Evolutionary conservation across 1,284 basidiomycete species (phyloP).

Genomic region (Ceratobasidium sp.): DNA sequence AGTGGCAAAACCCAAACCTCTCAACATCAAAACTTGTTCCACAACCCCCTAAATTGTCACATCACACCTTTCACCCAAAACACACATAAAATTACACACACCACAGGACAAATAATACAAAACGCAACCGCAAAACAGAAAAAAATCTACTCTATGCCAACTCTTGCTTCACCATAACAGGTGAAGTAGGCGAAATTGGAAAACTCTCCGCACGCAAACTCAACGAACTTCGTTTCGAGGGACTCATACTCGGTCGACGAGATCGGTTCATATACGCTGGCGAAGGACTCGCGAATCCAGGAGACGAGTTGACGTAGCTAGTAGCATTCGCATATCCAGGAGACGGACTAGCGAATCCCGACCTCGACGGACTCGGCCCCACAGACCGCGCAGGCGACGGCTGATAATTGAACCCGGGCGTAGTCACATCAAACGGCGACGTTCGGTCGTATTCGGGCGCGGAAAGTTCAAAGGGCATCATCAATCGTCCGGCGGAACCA

Average conservation of each 20-base stretch:
- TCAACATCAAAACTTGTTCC: too few species aligned
- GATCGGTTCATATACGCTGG: not conserved
- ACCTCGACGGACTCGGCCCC: not conserved
- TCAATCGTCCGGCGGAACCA: too few species aligned
- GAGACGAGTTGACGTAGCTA: not conserved
- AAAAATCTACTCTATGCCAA: not conserved
- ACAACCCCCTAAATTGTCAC: too few species aligned
- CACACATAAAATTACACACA: too few species aligned
- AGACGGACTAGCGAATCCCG: not conserved
- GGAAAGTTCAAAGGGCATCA: not conserved
- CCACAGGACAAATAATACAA: not conserved
- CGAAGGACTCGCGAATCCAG: not conserved
- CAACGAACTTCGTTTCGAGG: conserved; percentile 10
- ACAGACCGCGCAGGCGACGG: not conserved
- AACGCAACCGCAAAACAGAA: not conserved
- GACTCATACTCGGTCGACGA: conserved; percentile 20
- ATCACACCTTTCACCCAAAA: too few species aligned
- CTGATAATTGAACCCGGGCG: conserved; percentile 22
- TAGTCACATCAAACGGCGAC: not conserved
- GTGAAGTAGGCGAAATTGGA: conserved; percentile 16
- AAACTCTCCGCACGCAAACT: not conserved
- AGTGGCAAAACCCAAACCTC: too few species aligned
- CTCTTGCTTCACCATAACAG: conserved; percentile 22
- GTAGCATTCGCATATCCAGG: too few species aligned
- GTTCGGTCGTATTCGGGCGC: not conserved